Conservation (phyloP, 2,329 filamentous ascomycete genomes). For the Colletotrichum orbiculare region DNA sequence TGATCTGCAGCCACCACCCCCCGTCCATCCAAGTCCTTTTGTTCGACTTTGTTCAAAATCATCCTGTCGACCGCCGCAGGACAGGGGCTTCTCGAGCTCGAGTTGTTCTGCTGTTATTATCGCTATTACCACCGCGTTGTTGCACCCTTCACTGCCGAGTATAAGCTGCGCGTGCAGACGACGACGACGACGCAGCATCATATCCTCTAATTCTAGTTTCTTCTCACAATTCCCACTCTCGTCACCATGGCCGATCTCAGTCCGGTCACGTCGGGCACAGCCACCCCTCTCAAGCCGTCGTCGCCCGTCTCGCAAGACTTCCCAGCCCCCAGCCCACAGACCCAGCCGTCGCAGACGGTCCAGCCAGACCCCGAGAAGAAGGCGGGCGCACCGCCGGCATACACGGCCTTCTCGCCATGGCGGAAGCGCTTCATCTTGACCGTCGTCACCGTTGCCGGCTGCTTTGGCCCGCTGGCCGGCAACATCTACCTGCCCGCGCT, state of each 20-base stretch:
- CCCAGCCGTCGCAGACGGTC: neutral
- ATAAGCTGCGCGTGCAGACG: no score
- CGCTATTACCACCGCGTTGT: no score
- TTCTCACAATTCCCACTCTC: neutral
- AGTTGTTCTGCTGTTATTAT: no score
- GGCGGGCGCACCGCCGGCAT: constrained; percentile 39
- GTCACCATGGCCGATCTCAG: constrained; percentile 21
- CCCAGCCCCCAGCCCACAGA: neutral
- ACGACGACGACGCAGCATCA: no score
- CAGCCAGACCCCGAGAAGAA: constrained; percentile 36
- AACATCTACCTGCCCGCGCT: constrained; percentile 57
- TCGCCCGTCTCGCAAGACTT: neutral
- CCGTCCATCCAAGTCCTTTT: no score
- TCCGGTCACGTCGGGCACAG: constrained; percentile 18
- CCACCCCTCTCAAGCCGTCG: constrained; percentile 19
- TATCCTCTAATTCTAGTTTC: neutral
- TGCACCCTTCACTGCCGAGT: no score
- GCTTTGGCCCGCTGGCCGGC: constrained; percentile 56
- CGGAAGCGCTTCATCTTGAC: constrained; percentile 50
- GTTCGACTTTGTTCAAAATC: no score
- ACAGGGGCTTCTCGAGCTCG: no score
- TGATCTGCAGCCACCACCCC: no score
- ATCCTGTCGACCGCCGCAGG: no score
- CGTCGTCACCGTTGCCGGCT: constrained; percentile 53
- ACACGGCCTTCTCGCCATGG: constrained; percentile 50